phyloP scores from a whole-genome alignment of 257 asterid genomes.

The Leptodermis oblonga region DNA sequence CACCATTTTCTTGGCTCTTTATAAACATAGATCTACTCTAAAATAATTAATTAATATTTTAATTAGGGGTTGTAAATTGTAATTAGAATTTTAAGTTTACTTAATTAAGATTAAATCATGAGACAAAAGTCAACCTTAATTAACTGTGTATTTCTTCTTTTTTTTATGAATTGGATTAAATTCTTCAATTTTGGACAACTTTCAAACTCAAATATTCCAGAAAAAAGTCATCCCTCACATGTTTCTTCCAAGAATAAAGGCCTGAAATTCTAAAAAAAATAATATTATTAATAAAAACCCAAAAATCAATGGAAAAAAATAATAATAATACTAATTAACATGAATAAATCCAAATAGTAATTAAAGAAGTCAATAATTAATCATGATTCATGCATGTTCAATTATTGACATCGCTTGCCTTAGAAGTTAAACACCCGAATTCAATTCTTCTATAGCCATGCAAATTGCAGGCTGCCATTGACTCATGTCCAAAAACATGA shows the following conservation, averaged over 20 bases:
- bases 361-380: not conserved
- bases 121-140: constrained; percentile 9
- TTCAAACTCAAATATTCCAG: not conserved
- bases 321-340: not conserved
- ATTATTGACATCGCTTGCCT: constrained; percentile 20
- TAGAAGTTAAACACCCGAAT: constrained; percentile 18
- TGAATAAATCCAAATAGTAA: not conserved
- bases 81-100: too few relatives aligned
- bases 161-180: not conserved
- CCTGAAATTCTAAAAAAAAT: not conserved
- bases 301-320: not conserved
- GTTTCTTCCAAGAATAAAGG: constrained; percentile 12
- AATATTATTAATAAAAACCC: not conserved
- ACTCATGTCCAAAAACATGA: not conserved
- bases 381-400: constrained; percentile 17
- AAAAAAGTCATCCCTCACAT: constrained; percentile 7
- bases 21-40: not conserved
- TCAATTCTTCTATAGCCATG: not conserved
- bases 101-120: not conserved
- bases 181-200: not conserved
- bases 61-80: too few relatives aligned
- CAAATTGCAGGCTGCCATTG: constrained; percentile 9
- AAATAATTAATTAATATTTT: too few relatives aligned
- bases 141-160: not conserved
- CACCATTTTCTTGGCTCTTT: not conserved